Conservation (phyloP, 768 basidiomycete species). For the Russula earlei region DNA sequence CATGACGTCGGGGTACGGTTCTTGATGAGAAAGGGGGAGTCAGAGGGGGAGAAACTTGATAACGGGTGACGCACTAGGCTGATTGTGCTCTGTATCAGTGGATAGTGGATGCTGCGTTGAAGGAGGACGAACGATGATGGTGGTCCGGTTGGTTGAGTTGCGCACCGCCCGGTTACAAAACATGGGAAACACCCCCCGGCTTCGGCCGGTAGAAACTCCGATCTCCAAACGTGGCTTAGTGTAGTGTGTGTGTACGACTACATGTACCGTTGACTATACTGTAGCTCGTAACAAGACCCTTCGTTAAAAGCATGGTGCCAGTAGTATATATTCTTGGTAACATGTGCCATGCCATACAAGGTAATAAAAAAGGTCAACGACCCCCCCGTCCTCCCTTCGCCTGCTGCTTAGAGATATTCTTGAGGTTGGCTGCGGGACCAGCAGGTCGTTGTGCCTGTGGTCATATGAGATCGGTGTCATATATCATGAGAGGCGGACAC, state of each 20-base stretch:
- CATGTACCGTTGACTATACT: too few species aligned
- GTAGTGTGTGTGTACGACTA: too few species aligned
- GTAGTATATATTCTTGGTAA: constrained; percentile 8
- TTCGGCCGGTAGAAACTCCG: constrained; percentile 5
- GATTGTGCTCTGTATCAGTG: constrained; percentile 9
- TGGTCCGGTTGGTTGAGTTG: background rate
- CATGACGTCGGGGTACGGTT: constrained; percentile 14
- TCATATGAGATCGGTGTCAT: background rate
- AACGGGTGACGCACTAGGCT: constrained; percentile 2
- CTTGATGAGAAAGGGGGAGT: background rate
- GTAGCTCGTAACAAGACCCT: background rate
- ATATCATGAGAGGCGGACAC: background rate
- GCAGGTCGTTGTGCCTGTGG: constrained; percentile 46
- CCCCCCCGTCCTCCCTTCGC: constrained; percentile 87
- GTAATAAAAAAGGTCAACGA: constrained; percentile 36
- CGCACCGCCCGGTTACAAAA: background rate
- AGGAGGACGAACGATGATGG: background rate
- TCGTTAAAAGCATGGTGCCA: background rate
- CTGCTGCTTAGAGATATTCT: constrained; percentile 87
- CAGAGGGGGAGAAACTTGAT: background rate
- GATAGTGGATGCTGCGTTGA: background rate
- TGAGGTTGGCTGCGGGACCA: constrained; percentile 46
- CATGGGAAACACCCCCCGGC: background rate
- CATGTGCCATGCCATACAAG: constrained; percentile 10
- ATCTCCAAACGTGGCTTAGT: too few species aligned